Percentiles rank a stretch among this genome's conserved stretches.
Evolutionary conservation across 164 flowering plant species (phyloP).

Genomic region (Nelumbo lutea): DNA sequence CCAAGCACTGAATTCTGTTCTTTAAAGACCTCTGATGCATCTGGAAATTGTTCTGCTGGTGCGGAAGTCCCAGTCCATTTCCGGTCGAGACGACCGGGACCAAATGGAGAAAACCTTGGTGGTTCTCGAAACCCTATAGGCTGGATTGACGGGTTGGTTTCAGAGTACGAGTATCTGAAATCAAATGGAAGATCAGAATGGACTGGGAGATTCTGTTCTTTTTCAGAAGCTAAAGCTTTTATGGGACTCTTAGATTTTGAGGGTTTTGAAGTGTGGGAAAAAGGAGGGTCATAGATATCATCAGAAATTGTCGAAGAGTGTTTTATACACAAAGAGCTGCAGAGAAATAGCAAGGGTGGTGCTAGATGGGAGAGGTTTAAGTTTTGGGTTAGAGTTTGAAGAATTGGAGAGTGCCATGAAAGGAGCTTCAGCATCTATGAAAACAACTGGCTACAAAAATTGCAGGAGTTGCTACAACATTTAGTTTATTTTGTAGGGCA

Average conservation of each 20-base stretch:
- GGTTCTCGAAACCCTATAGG: slow-evolving; percentile 87
- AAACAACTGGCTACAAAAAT: neutral
- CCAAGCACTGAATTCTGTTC: slow-evolving; percentile 55
- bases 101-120: slow-evolving; percentile 79
- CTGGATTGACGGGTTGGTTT: slow-evolving; percentile 41
- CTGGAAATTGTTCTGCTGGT: slow-evolving; percentile 29
- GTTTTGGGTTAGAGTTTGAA: slow-evolving; percentile 13
- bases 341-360: neutral
- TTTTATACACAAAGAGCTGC: slow-evolving; percentile 11
- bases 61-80: slow-evolving; percentile 81
- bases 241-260: slow-evolving; percentile 11
- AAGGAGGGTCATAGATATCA: slow-evolving; percentile 57
- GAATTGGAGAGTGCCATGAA: slow-evolving; percentile 26
- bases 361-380: neutral
- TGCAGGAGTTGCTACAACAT: neutral
- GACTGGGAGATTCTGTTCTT: slow-evolving; percentile 18
- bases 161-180: slow-evolving; percentile 81
- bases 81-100: slow-evolving; percentile 80
- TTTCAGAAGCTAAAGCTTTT: slow-evolving; percentile 7
- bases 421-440: slow-evolving; percentile 27
- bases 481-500: too few relatives aligned
- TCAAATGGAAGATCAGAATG: slow-evolving; percentile 75
- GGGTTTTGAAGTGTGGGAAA: slow-evolving; percentile 36
- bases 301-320: slow-evolving; percentile 23
- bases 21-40: slow-evolving; percentile 24